phyloP scores from a whole-genome alignment of 306 rosid genomes.

The Quercus aquifolioides region DNA sequence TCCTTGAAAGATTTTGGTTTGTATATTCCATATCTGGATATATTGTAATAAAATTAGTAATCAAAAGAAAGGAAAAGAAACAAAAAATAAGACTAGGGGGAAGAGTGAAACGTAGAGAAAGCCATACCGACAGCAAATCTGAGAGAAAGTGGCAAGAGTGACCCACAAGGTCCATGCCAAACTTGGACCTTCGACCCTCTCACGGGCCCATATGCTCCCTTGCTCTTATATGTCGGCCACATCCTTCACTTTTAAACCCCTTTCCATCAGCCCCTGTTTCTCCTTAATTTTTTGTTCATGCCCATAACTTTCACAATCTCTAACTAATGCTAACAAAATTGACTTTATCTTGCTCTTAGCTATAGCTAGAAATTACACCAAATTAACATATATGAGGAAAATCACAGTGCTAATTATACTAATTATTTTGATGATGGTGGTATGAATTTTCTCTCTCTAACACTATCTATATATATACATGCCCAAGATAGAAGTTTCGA shows the following conservation, averaged over 20 bases:
- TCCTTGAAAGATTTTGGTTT: too few species aligned
- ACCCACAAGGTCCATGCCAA: slow-evolving; percentile 48
- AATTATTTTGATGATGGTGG: background rate
- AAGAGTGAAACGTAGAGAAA: slow-evolving; percentile 17
- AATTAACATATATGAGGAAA: slow-evolving; percentile 28
- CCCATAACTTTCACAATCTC: slow-evolving; percentile 7
- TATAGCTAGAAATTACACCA: slow-evolving; percentile 25
- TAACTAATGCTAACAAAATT: background rate
- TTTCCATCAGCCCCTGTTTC: slow-evolving; percentile 15
- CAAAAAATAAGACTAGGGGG: background rate
- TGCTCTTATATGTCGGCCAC: slow-evolving; percentile 47
- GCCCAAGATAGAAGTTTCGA: background rate
- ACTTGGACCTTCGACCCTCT: slow-evolving; percentile 27
- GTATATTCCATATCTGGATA: too few species aligned
- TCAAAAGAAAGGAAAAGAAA: background rate
- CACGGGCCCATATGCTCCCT: slow-evolving; percentile 60
- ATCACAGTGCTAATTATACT: slow-evolving; percentile 1
- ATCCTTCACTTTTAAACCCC: slow-evolving; percentile 25
- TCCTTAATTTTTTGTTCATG: slow-evolving; percentile 5
- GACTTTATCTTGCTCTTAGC: slow-evolving; percentile 1
- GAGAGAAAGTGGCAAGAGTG: slow-evolving; percentile 45
- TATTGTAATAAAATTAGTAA: background rate
- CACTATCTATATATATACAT: background rate
- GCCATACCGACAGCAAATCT: slow-evolving; percentile 63
- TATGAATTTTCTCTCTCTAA: slow-evolving; percentile 10